Percentiles rank a stretch among this genome's conserved stretches.
Evolutionary conservation across 1,139 yeast species (phyloP).

Genomic region (Blastobotrys petasosporus): DNA sequence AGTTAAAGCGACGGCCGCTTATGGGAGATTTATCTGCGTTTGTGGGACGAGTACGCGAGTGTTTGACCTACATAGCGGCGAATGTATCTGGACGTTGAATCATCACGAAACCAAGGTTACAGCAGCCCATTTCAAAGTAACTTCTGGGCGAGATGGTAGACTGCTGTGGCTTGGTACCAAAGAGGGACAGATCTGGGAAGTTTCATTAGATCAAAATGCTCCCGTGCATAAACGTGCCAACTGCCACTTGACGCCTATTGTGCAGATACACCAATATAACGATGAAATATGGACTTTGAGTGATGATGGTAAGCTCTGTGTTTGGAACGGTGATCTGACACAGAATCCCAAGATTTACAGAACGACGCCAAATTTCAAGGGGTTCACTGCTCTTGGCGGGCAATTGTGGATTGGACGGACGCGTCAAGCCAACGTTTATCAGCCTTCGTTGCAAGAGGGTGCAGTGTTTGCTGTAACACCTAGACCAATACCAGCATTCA

Average conservation of each 20-base stretch:
- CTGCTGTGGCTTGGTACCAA: slow-evolving; percentile 36
- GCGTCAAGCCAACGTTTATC: slow-evolving; percentile 32
- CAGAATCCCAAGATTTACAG: slow-evolving; percentile 31
- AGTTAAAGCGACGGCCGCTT: slow-evolving; percentile 23
- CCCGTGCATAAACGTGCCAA: slow-evolving; percentile 25
- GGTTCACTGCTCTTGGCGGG: slow-evolving; percentile 27
- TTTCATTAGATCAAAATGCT: slow-evolving; percentile 22
- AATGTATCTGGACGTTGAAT: slow-evolving; percentile 24
- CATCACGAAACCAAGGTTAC: slow-evolving; percentile 28
- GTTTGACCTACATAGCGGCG: slow-evolving; percentile 26
- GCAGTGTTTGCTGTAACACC: slow-evolving; percentile 25
- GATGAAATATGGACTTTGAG: slow-evolving; percentile 35
- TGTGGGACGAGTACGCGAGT: slow-evolving; percentile 24
- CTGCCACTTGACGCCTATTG: slow-evolving; percentile 29
- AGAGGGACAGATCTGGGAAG: slow-evolving; percentile 35
- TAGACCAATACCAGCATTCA: slow-evolving; percentile 27
- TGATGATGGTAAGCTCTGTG: slow-evolving; percentile 37
- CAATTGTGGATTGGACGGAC: slow-evolving; percentile 36
- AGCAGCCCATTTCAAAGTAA: slow-evolving; percentile 18
- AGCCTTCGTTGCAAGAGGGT: slow-evolving; percentile 25
- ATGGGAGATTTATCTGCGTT: slow-evolving; percentile 26
- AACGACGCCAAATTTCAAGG: slow-evolving; percentile 30
- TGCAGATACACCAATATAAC: slow-evolving; percentile 24
- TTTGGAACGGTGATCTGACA: slow-evolving; percentile 31
- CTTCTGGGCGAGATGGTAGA: slow-evolving; percentile 15